Percentiles rank a stretch among this genome's conserved stretches.
Evolutionary conservation across 2,329 filamentous ascomycete genomes (phyloP).

Genomic region (Penicillium verrucosum): DNA sequence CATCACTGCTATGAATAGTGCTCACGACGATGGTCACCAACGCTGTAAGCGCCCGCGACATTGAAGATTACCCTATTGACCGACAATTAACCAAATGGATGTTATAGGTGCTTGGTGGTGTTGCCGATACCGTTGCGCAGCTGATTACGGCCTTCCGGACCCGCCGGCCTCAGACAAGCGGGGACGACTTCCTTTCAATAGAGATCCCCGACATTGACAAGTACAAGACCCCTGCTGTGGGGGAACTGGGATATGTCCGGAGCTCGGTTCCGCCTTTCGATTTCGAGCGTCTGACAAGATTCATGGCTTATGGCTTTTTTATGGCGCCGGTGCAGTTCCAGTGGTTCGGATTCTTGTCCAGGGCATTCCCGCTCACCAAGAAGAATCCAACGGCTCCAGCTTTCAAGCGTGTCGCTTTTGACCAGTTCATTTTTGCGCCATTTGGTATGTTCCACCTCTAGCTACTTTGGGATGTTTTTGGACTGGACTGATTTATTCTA

Average conservation of each 20-base stretch:
- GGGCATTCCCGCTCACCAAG: slow-evolving; percentile 80
- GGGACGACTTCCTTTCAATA: slow-evolving; percentile 71
- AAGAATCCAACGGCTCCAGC: slow-evolving; percentile 69
- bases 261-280: slow-evolving; percentile 78
- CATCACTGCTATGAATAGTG: slow-evolving; percentile 50
- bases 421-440: slow-evolving; percentile 91
- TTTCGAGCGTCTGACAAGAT: slow-evolving; percentile 88
- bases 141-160: slow-evolving; percentile 72
- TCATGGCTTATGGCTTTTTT: slow-evolving; percentile 95
- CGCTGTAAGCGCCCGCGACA: slow-evolving; percentile 56
- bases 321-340: slow-evolving; percentile 95
- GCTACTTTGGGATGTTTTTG: not conserved
- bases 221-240: slow-evolving; percentile 65
- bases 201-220: slow-evolving; percentile 85
- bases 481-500: slow-evolving; percentile 27
- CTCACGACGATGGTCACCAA: slow-evolving; percentile 99
- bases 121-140: slow-evolving; percentile 95
- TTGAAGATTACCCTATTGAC: not conserved
- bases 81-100: slow-evolving; percentile 12
- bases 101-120: slow-evolving; percentile 72
- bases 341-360: slow-evolving; percentile 86
- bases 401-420: slow-evolving; percentile 84
- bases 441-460: slow-evolving; percentile 56
- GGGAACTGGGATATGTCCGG: slow-evolving; percentile 64
- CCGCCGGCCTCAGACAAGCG: slow-evolving; percentile 59